Conservation (phyloP, 257 asterid genomes). For the Nicotiana knightiana region DNA sequence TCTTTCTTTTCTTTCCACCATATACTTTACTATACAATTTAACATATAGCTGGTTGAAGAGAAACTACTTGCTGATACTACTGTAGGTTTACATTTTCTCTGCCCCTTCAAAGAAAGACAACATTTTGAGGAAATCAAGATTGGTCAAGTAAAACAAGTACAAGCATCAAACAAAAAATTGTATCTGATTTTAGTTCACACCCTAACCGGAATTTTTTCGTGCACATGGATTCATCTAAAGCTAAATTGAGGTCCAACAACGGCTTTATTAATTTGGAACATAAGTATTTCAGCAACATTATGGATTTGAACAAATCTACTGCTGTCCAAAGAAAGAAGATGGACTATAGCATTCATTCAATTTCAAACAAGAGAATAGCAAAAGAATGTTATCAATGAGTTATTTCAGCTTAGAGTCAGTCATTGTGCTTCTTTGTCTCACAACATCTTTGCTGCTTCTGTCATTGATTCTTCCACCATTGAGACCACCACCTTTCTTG, state of each 20-base stretch:
- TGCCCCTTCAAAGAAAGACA: too few relatives aligned
- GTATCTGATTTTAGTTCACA: too few relatives aligned
- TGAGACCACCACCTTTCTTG: constrained; percentile 76
- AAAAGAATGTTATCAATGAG: constrained; percentile 23
- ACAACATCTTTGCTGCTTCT: constrained; percentile 56
- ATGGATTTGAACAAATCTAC: constrained; percentile 13
- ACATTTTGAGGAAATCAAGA: too few relatives aligned
- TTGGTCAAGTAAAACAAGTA: too few relatives aligned
- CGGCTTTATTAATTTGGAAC: not conserved
- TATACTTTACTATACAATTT: not conserved
- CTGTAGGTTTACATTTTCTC: too few relatives aligned
- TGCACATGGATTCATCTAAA: not conserved
- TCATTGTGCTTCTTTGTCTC: constrained; percentile 44
- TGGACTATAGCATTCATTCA: not conserved
- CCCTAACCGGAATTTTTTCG: too few relatives aligned
- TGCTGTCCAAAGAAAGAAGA: not conserved
- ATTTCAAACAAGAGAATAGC: constrained; percentile 18
- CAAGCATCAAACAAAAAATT: too few relatives aligned
- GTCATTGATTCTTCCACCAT: constrained; percentile 66
- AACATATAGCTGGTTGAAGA: too few relatives aligned
- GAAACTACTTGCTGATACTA: too few relatives aligned
- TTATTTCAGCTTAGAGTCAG: constrained; percentile 47
- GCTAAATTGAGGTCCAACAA: not conserved
- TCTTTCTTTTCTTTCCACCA: not conserved
- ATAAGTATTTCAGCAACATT: not conserved